A percentile compares a stretch with the other conserved stretches of the same genome.
Evolutionary conservation across 2,329 filamentous ascomycete genomes (phyloP).

Genomic region (Verticillium zaregamsianum): DNA sequence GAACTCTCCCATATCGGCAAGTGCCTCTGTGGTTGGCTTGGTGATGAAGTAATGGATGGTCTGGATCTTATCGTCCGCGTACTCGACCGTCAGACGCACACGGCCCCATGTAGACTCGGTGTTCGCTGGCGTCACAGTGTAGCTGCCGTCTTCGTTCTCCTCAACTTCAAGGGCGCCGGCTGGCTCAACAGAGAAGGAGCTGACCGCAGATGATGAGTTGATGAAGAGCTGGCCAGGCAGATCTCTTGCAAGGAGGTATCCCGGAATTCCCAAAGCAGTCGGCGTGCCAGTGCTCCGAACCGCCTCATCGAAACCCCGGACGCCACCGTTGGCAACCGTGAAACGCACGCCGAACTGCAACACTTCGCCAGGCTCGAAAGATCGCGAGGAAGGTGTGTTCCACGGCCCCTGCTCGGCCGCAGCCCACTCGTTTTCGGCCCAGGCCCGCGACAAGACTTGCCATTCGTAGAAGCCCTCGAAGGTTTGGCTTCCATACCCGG

Average conservation of each 20-base stretch:
- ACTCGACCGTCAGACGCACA: constrained; percentile 40
- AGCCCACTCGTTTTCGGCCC: constrained; percentile 53
- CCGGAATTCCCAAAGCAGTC: constrained; percentile 47
- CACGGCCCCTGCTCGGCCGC: constrained; percentile 36
- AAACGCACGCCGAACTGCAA: constrained; percentile 48
- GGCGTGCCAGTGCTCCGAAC: constrained; percentile 39
- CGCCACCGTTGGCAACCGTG: constrained; percentile 35
- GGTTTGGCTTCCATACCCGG: constrained; percentile 46
- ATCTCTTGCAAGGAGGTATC: constrained; percentile 48
- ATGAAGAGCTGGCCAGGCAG: constrained; percentile 41
- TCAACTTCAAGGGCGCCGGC: constrained; percentile 29
- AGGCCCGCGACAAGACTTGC: constrained; percentile 50
- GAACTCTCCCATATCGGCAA: constrained; percentile 46
- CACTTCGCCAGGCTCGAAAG: constrained; percentile 37
- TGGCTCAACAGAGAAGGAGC: constrained; percentile 33
- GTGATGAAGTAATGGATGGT: constrained; percentile 54
- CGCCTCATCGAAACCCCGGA: constrained; percentile 42
- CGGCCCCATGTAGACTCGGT: constrained; percentile 42
- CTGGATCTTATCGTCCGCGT: constrained; percentile 42
- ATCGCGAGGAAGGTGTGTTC: constrained; percentile 47
- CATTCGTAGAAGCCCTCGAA: constrained; percentile 61
- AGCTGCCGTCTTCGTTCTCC: constrained; percentile 22
- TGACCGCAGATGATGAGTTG: constrained; percentile 32
- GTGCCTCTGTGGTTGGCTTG: constrained; percentile 36
- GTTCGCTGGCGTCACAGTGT: constrained; percentile 36